phyloP scores from a whole-genome alignment of 805 yeast genomes.

The Candida cerambycidarum region DNA sequence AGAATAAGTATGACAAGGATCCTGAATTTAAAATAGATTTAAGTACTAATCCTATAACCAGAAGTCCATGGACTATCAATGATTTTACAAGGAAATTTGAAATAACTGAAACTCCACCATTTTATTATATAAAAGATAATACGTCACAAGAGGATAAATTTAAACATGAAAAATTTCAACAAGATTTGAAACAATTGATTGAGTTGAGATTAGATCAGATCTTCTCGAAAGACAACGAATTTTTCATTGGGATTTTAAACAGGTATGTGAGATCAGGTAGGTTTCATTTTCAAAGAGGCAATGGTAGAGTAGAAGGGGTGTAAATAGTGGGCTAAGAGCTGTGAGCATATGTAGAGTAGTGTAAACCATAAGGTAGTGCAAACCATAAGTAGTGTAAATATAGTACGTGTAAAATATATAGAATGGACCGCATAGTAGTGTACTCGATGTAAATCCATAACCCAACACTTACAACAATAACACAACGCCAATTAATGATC shows the following conservation, averaged over 20 bases:
- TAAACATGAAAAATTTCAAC: slow-evolving; percentile 8
- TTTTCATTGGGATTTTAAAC: slow-evolving; percentile 12
- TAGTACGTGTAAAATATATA: too few species aligned
- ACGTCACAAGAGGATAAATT: slow-evolving; percentile 17
- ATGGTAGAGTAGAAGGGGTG: too few species aligned
- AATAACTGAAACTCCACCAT: slow-evolving; percentile 17
- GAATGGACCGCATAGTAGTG: too few species aligned
- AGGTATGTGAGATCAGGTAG: slow-evolving; percentile 10
- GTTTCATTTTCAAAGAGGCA: neutral
- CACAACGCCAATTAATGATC: too few species aligned
- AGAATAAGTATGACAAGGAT: slow-evolving; percentile 20
- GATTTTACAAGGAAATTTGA: slow-evolving; percentile 27
- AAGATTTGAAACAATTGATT: slow-evolving; percentile 4
- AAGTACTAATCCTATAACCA: slow-evolving; percentile 34
- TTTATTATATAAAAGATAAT: slow-evolving; percentile 15
- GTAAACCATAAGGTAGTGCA: too few species aligned
- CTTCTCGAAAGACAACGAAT: slow-evolving; percentile 10
- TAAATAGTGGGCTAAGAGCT: too few species aligned
- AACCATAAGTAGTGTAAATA: too few species aligned
- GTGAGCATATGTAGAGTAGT: too few species aligned
- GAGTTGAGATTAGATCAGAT: slow-evolving; percentile 10
- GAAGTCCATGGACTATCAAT: slow-evolving; percentile 32
- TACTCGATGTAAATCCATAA: too few species aligned
- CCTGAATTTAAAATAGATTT: slow-evolving; percentile 25
- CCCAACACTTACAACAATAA: too few species aligned